phyloP scores from a whole-genome alignment of 192 early-diverging fungal species.

The Pecoramyces ruminantium region DNA sequence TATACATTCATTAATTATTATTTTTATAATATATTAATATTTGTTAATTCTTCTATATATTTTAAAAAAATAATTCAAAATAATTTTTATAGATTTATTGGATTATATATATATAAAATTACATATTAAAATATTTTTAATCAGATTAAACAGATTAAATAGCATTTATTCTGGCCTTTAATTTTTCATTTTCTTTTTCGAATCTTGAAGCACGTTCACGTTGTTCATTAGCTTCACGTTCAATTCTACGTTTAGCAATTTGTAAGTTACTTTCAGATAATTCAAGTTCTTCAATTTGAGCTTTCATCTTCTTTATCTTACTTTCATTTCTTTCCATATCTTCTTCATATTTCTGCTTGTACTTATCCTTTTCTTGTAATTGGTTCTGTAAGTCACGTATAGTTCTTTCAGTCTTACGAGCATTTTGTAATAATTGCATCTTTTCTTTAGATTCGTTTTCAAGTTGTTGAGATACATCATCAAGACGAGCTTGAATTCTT shows the following conservation, averaged over 20 bases:
- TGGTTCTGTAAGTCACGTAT: conserved; percentile 79
- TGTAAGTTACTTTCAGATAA: conserved; percentile 33
- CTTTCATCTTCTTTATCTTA: conserved; percentile 41
- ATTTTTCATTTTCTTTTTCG: conserved; percentile 29
- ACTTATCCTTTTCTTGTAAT: conserved; percentile 60
- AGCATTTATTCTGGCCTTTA: conserved; percentile 2
- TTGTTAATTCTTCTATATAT: too few relatives aligned
- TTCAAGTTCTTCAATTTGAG: conserved; percentile 51
- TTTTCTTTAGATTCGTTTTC: conserved; percentile 48
- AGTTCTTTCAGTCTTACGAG: conserved; percentile 48
- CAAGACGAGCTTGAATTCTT: conserved; percentile 37
- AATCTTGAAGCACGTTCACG: conserved; percentile 25
- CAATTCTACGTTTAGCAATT: conserved; percentile 48
- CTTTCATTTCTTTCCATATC: conserved; percentile 53
- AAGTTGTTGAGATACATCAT: conserved; percentile 36
- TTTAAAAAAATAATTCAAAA: too few relatives aligned
- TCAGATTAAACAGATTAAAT: too few relatives aligned
- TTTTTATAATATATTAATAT: too few relatives aligned
- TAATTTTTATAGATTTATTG: too few relatives aligned
- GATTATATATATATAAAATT: too few relatives aligned
- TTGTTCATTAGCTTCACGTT: conserved; percentile 47
- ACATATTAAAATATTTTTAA: too few relatives aligned
- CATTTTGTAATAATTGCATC: conserved; percentile 30
- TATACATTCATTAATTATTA: too few relatives aligned
- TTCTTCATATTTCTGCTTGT: conserved; percentile 41